phyloP scores from a whole-genome alignment of 805 yeast genomes.

The Metschnikowia aberdeeniae region DNA sequence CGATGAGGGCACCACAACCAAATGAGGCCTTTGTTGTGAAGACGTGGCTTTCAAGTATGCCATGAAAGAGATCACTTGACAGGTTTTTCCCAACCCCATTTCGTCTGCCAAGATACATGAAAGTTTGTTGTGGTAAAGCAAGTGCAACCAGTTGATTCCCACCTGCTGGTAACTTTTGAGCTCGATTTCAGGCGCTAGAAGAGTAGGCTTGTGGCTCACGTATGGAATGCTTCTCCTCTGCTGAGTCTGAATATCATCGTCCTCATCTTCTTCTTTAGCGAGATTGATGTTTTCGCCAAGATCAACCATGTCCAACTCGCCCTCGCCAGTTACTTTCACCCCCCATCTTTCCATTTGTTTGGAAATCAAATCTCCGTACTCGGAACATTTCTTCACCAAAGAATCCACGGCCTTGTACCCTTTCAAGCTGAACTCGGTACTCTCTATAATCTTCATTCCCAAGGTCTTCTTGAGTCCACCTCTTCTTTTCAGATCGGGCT shows the following conservation, averaged over 20 bases:
- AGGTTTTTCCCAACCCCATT: constrained; percentile 97
- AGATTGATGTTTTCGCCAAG: constrained; percentile 14
- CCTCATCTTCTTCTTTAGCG: constrained; percentile 24
- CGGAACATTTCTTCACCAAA: constrained; percentile 77
- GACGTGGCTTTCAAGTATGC: constrained; percentile 74
- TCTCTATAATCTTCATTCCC: constrained; percentile 73
- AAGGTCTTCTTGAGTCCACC: constrained; percentile 41
- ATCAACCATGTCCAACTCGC: constrained; percentile 65
- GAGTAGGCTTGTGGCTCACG: constrained; percentile 67
- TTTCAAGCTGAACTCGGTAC: constrained; percentile 61
- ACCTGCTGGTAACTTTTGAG: constrained; percentile 91
- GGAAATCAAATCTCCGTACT: constrained; percentile 67
- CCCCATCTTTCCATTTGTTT: constrained; percentile 84
- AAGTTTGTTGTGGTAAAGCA: constrained; percentile 70
- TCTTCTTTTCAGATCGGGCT: constrained; percentile 32
- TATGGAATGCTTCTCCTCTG: constrained; percentile 33
- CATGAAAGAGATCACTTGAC: constrained; percentile 90
- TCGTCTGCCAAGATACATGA: constrained; percentile 97
- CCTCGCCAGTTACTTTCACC: constrained; percentile 64
- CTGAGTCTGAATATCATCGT: constrained; percentile 29
- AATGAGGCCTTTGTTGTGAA: constrained; percentile 68
- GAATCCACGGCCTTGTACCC: constrained; percentile 96
- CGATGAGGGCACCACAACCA: constrained; percentile 93
- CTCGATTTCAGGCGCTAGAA: constrained; percentile 58
- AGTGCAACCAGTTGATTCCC: constrained; percentile 90